Percentiles rank a stretch among this genome's conserved stretches.
Conservation (phyloP, 345 rosid species). For the Balakata baccata region DNA sequence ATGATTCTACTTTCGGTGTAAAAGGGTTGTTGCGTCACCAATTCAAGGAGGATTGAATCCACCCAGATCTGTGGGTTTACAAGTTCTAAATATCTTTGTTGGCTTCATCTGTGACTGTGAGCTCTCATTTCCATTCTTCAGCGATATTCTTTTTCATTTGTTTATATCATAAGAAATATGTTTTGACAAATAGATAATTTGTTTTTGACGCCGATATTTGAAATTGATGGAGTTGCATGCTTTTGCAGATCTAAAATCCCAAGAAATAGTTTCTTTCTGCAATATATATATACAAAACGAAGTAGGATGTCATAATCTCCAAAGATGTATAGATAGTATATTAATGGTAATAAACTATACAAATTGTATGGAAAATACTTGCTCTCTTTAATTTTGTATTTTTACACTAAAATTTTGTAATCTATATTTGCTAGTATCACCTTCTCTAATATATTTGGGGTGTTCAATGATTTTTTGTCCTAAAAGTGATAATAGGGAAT, state of each 20-base stretch:
- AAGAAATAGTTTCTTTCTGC: background rate
- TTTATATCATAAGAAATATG: background rate
- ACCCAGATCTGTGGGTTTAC: constrained; percentile 32
- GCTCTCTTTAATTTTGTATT: background rate
- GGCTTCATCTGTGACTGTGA: constrained; percentile 33
- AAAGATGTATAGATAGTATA: background rate
- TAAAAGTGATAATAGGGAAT: constrained; percentile 6
- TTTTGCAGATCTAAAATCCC: constrained; percentile 8
- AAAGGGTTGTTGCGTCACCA: constrained; percentile 15
- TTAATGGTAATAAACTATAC: background rate
- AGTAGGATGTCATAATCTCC: background rate
- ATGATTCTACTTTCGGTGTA: constrained; percentile 1
- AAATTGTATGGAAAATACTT: background rate
- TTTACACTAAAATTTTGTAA: background rate
- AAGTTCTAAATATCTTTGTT: constrained; percentile 25
- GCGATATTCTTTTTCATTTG: constrained; percentile 4
- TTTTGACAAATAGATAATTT: too few species aligned
- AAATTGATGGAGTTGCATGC: too few species aligned
- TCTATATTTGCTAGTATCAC: background rate
- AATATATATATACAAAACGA: background rate
- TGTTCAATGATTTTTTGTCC: constrained; percentile 11
- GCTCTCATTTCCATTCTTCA: constrained; percentile 15
- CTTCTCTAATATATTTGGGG: background rate
- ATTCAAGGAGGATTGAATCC: constrained; percentile 16
- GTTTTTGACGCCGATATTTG: too few species aligned